Evolutionary conservation across 768 basidiomycete species (phyloP), one percentile per base, ranked within the genome.

Genomic region (Tylopilus subfusipes): DNA sequence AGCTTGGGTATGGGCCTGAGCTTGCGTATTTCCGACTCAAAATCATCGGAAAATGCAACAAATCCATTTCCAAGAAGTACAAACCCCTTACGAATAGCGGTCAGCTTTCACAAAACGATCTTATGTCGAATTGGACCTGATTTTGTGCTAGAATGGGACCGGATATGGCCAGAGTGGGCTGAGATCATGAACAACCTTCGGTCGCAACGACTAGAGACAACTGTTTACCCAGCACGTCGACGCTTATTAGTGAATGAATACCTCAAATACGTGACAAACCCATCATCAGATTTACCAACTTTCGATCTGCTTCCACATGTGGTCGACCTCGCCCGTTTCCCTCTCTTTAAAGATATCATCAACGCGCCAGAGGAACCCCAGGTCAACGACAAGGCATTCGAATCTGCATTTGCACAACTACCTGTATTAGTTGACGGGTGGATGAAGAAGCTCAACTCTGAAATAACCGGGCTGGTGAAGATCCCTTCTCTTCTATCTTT

Each of bases 251-350:
- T 42, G 8, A 12, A 14, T 1, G 52, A 50, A 47, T 65, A 65
- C 42, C 11, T 16, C 31, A 48, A 14, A 42, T 64, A 56, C 21
- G 48, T 60, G 36, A 60, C 19, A 18, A 12, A 24, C 21, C 45
- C 57, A 25, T 43, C 50, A 22, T 42, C 50, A 5, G 49, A 53
- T 43, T 24, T 50, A 13, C 56, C 33, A 11, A 30, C 22, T 9
- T 36, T 48, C 19, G 51, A 48, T 21, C 36, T 62, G 18, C 53
- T 62, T 10, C 63, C 63, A n/a, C 60, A 62, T 25, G 50, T 54
- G 21, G 53, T 21, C 13, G 57, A 64, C 31, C 27, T 63, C 30
- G 16, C 42, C n/a, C 44, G 47, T 2, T 48, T 63, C 21, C 40
- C 64, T 34, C 42, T 40, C 4, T 65, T 64, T 24, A 48, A n/a